Percentiles rank a stretch among this genome's conserved stretches.
Conservation (phyloP, 1,284 basidiomycete species). For the Marasmius tenuissimus region DNA sequence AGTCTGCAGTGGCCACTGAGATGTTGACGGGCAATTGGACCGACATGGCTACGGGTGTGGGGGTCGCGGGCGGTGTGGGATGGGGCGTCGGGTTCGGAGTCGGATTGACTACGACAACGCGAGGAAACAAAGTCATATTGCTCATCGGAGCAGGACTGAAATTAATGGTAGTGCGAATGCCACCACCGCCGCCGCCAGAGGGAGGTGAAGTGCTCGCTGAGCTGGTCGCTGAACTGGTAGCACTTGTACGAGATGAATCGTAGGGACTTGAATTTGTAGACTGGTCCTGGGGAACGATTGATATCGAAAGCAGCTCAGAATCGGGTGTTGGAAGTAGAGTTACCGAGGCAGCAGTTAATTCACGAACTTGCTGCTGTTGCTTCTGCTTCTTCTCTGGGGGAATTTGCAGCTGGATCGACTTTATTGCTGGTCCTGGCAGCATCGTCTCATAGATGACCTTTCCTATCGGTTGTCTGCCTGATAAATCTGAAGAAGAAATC, state of each 20-base stretch:
- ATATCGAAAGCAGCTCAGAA: slow-evolving; percentile 11
- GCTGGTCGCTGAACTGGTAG: not conserved
- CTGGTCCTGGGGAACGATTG: slow-evolving; percentile 6
- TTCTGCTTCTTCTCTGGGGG: slow-evolving; percentile 11
- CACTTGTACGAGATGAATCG: not conserved
- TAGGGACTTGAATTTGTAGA: not conserved
- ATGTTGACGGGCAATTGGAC: not conserved
- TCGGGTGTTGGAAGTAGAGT: slow-evolving; percentile 11
- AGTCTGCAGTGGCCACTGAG: not conserved
- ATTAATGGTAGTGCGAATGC: slow-evolving; percentile 1
- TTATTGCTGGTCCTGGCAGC: slow-evolving; percentile 32
- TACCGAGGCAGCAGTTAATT: not conserved
- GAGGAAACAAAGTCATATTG: slow-evolving; percentile 31
- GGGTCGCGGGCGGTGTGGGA: slow-evolving; percentile 57
- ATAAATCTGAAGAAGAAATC: slow-evolving; percentile 14
- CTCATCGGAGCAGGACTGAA: not conserved
- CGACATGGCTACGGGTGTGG: slow-evolving; percentile 23
- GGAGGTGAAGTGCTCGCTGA: not conserved
- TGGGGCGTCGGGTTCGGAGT: slow-evolving; percentile 55
- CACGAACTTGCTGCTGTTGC: not conserved
- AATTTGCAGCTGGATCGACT: slow-evolving; percentile 21
- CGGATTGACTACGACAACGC: slow-evolving; percentile 55
- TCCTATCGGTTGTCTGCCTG: slow-evolving; percentile 37
- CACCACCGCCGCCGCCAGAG: not conserved
- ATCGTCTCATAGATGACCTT: slow-evolving; percentile 56